Evolutionary conservation across 352 stramenopile species (phyloP).

Genomic region (Aphanomyces astaci): DNA sequence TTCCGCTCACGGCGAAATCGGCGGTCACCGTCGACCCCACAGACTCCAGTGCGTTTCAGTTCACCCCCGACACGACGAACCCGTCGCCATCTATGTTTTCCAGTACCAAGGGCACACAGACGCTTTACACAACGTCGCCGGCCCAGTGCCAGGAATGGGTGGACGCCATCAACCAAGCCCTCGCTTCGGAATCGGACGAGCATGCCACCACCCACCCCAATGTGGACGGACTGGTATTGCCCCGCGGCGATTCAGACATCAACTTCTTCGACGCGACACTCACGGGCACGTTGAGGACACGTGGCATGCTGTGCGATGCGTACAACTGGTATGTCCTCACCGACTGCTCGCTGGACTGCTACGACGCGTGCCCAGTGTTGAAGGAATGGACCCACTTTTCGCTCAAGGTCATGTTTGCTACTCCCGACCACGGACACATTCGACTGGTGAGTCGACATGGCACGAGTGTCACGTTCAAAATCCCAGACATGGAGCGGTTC

Average conservation of each 20-base stretch:
- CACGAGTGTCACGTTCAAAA: neutral
- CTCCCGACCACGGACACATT: neutral
- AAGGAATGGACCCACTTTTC: slow-evolving; percentile 67
- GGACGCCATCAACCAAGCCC: slow-evolving; percentile 8
- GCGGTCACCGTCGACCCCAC: slow-evolving; percentile 30
- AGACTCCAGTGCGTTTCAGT: slow-evolving; percentile 25
- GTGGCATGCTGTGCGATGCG: slow-evolving; percentile 47
- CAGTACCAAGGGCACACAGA: neutral
- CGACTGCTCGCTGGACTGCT: slow-evolving; percentile 61
- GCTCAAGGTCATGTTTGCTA: slow-evolving; percentile 24
- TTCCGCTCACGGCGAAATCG: slow-evolving; percentile 43
- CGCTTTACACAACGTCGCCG: slow-evolving; percentile 32
- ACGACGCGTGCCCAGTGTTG: slow-evolving; percentile 66
- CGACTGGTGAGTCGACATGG: neutral
- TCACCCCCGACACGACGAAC: slow-evolving; percentile 37
- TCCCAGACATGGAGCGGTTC: neutral
- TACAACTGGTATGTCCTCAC: slow-evolving; percentile 59
- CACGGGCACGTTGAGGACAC: slow-evolving; percentile 42
- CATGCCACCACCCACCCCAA: neutral
- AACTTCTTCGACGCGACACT: slow-evolving; percentile 65
- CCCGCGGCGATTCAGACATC: slow-evolving; percentile 48
- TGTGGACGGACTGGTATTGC: slow-evolving; percentile 35
- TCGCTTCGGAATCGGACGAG: neutral
- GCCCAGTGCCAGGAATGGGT: slow-evolving; percentile 66
- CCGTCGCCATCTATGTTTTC: neutral